Conservation (phyloP, 2,329 filamentous ascomycete genomes). For the Nigrospora osmanthi region DNA sequence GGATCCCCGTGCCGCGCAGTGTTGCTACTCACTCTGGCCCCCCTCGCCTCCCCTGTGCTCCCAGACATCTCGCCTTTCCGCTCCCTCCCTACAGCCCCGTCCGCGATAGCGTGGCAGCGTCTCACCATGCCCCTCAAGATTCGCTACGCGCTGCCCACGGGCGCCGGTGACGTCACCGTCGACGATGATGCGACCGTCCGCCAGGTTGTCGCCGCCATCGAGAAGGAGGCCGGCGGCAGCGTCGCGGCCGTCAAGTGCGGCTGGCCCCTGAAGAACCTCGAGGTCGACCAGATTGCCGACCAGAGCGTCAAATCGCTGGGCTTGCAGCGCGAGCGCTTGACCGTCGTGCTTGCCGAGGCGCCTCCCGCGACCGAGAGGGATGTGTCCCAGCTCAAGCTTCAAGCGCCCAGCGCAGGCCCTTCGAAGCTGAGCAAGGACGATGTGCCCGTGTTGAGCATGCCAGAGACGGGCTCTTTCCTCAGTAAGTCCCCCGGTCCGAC, state of each 20-base stretch:
- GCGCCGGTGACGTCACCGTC: conserved; percentile 62
- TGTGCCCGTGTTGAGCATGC: no score
- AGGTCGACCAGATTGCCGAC: conserved; percentile 40
- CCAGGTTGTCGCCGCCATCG: conserved; percentile 53
- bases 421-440: no score
- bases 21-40: no score
- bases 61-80: not conserved
- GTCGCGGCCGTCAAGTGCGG: conserved; percentile 76
- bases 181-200: conserved; percentile 59
- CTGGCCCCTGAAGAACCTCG: conserved; percentile 68
- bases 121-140: conserved; percentile 51
- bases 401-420: no score
- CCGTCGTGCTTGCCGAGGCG: conserved; percentile 34
- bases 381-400: no score
- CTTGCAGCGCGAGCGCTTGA: conserved; percentile 42
- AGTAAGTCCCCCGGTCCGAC: not conserved
- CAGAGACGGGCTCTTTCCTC: no score
- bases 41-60: not conserved
- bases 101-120: conserved; percentile 1
- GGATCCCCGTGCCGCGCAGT: no score
- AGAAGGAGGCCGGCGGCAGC: conserved; percentile 53
- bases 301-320: conserved; percentile 39
- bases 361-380: no score
- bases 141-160: conserved; percentile 66
- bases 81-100: not conserved